Evolutionary conservation across 768 basidiomycete genomes (phyloP).

Genomic region (Mycena galopus): DNA sequence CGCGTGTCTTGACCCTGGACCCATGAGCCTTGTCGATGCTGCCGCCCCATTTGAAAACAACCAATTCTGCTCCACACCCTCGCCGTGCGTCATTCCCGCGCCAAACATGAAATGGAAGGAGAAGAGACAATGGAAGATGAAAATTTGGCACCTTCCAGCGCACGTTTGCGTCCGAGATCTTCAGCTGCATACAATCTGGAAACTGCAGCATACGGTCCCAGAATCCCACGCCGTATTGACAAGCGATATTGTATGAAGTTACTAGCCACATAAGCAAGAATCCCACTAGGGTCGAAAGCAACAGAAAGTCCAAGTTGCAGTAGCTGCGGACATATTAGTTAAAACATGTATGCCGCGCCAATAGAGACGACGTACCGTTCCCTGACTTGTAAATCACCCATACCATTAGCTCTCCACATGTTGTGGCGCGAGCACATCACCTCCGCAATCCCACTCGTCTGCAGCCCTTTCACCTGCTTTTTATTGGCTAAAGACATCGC

Average conservation of each 20-base stretch:
- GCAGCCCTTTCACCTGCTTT: neutral
- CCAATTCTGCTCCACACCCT: slow-evolving; percentile 5
- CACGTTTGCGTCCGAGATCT: neutral
- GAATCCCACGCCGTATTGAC: neutral
- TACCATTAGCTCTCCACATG: neutral
- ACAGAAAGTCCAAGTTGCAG: neutral
- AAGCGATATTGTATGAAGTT: neutral
- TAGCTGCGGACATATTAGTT: neutral
- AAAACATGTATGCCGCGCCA: neutral
- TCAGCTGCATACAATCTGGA: neutral
- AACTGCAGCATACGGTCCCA: neutral
- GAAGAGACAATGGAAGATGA: slow-evolving; percentile 15
- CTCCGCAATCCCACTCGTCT: neutral
- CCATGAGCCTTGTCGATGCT: slow-evolving; percentile 3
- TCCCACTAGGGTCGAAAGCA: neutral
- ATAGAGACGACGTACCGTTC: neutral
- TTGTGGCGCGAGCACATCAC: neutral
- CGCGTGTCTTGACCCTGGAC: neutral
- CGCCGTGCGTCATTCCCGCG: neutral
- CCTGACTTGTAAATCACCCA: neutral
- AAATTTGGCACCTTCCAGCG: slow-evolving; percentile 31
- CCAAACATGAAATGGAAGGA: slow-evolving; percentile 9
- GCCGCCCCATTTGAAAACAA: slow-evolving; percentile 4
- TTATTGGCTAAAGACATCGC: neutral
- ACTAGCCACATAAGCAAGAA: neutral